Evolutionary conservation across 2,329 filamentous ascomycete genomes (phyloP).

Genomic region (Gnomoniopsis sp.): DNA sequence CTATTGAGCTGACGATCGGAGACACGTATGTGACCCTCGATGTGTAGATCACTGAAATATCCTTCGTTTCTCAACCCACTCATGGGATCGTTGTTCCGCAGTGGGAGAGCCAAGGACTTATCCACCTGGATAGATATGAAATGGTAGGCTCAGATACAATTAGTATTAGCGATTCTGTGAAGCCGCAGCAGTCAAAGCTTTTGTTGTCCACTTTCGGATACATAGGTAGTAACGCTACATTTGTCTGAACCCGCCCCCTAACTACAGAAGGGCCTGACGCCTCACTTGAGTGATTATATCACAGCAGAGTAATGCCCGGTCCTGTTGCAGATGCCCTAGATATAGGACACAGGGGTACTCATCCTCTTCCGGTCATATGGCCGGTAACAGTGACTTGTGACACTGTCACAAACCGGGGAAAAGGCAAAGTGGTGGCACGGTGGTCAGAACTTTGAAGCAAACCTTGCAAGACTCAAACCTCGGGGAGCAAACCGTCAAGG

Average conservation of each 20-base stretch:
- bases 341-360: no score
- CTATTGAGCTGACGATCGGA: no score
- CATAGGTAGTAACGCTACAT: no score
- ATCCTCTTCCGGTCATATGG: no score
- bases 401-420: neutral
- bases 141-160: slow-evolving; percentile 3
- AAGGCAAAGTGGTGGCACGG: neutral
- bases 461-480: neutral
- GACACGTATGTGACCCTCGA: no score
- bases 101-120: slow-evolving; percentile 35
- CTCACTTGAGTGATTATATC: no score
- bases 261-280: slow-evolving; percentile 26
- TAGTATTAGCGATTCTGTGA: slow-evolving; percentile 11
- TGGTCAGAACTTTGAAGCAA: neutral
- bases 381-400: neutral
- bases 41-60: no score
- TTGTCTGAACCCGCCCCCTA: slow-evolving; percentile 11
- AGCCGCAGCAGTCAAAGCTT: slow-evolving; percentile 1
- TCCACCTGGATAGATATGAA: slow-evolving; percentile 22
- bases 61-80: slow-evolving; percentile 31
- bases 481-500: neutral
- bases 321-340: no score
- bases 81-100: slow-evolving; percentile 33
- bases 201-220: no score
- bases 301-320: no score